Conservation (phyloP, 1,284 basidiomycete species). For the Porodaedalea pini region DNA sequence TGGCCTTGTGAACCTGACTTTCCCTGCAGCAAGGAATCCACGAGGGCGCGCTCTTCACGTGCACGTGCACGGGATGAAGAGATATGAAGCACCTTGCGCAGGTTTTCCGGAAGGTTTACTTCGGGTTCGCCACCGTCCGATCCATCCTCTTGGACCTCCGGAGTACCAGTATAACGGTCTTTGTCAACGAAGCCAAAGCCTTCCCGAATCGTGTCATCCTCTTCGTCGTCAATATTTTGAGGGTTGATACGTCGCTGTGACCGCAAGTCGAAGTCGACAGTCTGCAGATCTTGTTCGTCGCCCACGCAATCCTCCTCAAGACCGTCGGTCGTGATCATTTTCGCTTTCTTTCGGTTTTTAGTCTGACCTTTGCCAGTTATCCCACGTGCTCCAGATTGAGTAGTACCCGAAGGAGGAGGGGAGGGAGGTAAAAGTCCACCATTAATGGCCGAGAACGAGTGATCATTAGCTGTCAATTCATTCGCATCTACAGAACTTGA, state of each 20-base stretch:
- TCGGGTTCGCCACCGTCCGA: conserved; percentile 26
- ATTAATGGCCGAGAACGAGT: not conserved
- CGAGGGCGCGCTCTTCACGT: conserved; percentile 50
- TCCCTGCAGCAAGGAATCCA: conserved; percentile 58
- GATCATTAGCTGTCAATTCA: not conserved
- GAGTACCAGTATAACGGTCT: no score
- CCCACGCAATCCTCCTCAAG: not conserved
- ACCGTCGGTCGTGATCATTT: conserved; percentile 22
- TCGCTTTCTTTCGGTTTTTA: conserved; percentile 40
- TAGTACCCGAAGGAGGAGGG: conserved; percentile 45
- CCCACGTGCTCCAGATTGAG: conserved; percentile 30
- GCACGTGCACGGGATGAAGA: conserved; percentile 41
- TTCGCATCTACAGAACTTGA: conserved; percentile 5
- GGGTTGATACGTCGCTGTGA: conserved; percentile 17
- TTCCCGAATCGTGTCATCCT: not conserved
- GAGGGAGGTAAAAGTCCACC: conserved; percentile 53
- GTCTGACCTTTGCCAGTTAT: conserved; percentile 34
- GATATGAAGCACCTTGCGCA: conserved; percentile 59
- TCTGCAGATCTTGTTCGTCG: conserved; percentile 18
- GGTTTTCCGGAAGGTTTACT: conserved; percentile 61
- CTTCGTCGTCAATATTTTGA: not conserved
- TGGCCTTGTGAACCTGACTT: conserved; percentile 56
- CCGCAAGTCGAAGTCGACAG: conserved; percentile 28
- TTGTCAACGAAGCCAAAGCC: not conserved
- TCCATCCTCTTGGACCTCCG: not conserved